Base-by-base conservation (phyloP, 331 rosid species). In the Arachis monticola region DNA sequence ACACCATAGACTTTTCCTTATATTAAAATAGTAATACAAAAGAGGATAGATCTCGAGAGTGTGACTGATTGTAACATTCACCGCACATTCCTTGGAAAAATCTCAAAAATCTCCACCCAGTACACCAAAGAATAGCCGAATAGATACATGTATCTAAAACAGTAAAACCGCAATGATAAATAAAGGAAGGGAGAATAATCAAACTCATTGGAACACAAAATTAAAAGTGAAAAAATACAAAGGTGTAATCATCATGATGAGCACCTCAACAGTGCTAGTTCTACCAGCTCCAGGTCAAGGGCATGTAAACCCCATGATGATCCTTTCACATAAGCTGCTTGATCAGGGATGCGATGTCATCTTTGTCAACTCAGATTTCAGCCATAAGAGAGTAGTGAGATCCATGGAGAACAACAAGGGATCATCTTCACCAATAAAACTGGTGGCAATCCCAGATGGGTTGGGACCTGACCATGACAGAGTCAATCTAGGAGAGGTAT, bases 371-470 rank as follows among this genome's bases (percentile, higher is more conserved):
- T 3, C 74, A 8, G 64, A 70, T 1, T 55, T 70, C 64, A 70
- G 0, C 64, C 74, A 70, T 42, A 3, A 38, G 22, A 8, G 60
- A 56, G 52, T 70, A 40, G 11, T 53, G 27, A 55, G 64, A 5
- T 17, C 72, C 0, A 51, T 42, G 64, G 60, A 1, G n/a, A 8
- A 11, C 0, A 38, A 5, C 59, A 67, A 31, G 59, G 31, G 2
- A 52, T 50, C 14, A 17, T 45, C 41, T 38, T 38, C 41, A 32
- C 41, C 22, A 5, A 60, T 84, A n/a, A 45, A 48, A 6, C 6
- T 67, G 50, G 75, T 79, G 0, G 59, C 83, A 50, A 67, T 79
- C 41, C 52, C 79, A 0, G 83, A 79, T 67, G 79, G 79, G 1
- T 73, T 79, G 40, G 62, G 42, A 48, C 60, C 47, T 50, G 75